Evolutionary conservation across 768 basidiomycete genomes (phyloP), one percentile per base, ranked within the genome.

Genomic region (Galerina sulciceps): DNA sequence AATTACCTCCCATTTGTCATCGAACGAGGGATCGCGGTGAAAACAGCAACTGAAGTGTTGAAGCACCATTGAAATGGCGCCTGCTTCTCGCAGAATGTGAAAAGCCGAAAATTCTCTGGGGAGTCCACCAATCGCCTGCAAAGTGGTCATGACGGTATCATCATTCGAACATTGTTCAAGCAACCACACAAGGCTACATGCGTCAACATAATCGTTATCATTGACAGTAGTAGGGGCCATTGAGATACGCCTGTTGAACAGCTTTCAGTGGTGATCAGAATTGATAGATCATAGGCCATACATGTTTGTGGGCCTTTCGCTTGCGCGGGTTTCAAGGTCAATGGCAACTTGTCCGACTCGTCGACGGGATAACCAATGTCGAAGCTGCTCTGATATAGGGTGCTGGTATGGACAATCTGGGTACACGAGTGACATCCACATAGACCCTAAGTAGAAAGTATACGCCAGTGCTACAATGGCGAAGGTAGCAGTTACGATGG

Each of bases 321-420:
- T 35, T 13, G 50, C 40, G 10, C 31, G 58, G n/a, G 50, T 53
- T 36, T 67, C 64, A 10, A 62, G 26, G 26, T 31, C 26, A 31
- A 31, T 31, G 26, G 8, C 26, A 31, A 51, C 26, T 45, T 43
- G 6, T 36, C 36, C 10, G 41, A 38, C 15, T 10, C 42, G 57
- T 48, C 35, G 34, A 18, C 34, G 37, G 22, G 42, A 42, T 31
- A 62, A 37, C 65, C 65, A 69, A 31, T 38, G 55, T 41, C 73
- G 72, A 3, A 79, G 58, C 36, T 75, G 70, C 22, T 72, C 74
- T 13, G 76, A 73, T 35, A 79, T 69, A 8, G 77, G 75, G 59
- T 79, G 76, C 44, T 77, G 73, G 53, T 76, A 79, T 2, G 78
- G 78, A 52, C 76, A 80, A 23, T 74, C 69, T 3, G 77, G 73